Conservation (phyloP, 257 asterid genomes). For the Coffea canephora region DNA sequence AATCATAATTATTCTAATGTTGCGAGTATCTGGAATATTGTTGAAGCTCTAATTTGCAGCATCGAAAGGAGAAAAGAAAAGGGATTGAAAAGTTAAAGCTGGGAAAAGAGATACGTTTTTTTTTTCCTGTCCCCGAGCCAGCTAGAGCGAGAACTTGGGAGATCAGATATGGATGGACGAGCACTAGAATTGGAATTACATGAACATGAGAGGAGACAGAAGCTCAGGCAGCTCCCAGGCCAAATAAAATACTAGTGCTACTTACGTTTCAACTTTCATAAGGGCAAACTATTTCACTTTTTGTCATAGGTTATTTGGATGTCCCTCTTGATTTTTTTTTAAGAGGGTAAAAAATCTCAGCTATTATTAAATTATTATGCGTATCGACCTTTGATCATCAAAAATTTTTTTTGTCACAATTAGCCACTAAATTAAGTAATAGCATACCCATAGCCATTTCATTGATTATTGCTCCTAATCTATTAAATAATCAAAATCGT, state of each 20-base stretch:
- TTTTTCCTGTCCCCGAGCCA: not conserved
- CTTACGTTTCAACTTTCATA: not conserved
- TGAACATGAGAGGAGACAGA: slow-evolving; percentile 5
- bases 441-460: no score
- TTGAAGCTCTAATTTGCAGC: not conserved
- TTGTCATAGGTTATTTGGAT: no score
- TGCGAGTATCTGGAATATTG: not conserved
- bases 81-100: not conserved
- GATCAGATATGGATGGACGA: slow-evolving; percentile 23
- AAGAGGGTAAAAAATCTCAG: no score
- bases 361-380: no score
- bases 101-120: not conserved
- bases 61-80: not conserved
- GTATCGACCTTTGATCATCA: no score
- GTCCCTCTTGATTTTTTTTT: no score
- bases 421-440: no score
- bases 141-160: not conserved
- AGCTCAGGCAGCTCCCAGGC: slow-evolving; percentile 2
- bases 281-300: no score
- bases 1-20: not conserved
- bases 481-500: no score
- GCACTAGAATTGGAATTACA: slow-evolving; percentile 21
- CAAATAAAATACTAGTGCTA: not conserved
- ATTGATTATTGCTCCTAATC: no score
- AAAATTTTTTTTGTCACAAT: no score